Conservation (phyloP, 306 rosid genomes). For the Phaseolus lunatus region DNA sequence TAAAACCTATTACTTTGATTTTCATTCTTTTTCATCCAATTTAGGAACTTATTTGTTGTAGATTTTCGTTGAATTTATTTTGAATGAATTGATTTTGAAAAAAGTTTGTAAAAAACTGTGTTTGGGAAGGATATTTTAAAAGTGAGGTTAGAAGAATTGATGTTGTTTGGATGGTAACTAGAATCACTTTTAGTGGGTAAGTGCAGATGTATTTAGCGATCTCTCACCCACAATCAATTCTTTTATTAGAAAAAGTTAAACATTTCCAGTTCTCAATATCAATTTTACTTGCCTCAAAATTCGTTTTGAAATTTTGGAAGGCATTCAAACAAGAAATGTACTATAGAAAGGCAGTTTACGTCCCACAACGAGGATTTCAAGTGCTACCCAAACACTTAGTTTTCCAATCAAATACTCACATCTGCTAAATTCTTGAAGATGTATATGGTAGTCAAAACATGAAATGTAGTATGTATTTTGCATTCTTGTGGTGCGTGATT, state of each 20-base stretch:
- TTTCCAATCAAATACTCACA: not conserved
- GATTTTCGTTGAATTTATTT: not conserved
- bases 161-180: not conserved
- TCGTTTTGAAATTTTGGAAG: slow-evolving; percentile 1
- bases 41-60: not conserved
- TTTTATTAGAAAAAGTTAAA: not conserved
- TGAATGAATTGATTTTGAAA: not conserved
- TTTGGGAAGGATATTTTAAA: not conserved
- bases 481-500: not conserved
- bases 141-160: not conserved
- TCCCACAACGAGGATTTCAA: not conserved
- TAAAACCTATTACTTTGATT: slow-evolving; percentile 21
- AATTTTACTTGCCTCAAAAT: not conserved
- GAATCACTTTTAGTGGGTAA: not conserved
- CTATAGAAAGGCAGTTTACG: not conserved
- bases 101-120: not conserved
- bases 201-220: not conserved
- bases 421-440: slow-evolving; percentile 29
- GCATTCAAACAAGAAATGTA: slow-evolving; percentile 5
- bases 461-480: not conserved
- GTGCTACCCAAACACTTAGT: not conserved
- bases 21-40: slow-evolving; percentile 19
- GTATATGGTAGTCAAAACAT: not conserved
- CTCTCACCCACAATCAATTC: not conserved
- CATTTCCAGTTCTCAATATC: not conserved